A percentile compares a stretch with the other conserved stretches of the same genome.
Evolutionary conservation across 352 stramenopile genomes (phyloP).

Genomic region (Thalassiosira mediterranea): DNA sequence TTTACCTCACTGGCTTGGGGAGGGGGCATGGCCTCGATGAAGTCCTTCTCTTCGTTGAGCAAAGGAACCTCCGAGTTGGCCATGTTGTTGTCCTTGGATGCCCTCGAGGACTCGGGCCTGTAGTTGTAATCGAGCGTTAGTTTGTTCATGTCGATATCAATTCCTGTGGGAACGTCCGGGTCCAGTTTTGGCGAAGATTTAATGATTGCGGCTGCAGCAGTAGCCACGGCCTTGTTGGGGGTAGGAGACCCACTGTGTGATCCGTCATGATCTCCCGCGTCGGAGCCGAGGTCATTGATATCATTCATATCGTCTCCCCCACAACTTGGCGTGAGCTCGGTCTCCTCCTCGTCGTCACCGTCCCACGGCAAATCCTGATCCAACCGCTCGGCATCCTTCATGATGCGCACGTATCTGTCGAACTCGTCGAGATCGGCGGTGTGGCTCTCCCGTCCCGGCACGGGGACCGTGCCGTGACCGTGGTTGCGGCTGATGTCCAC

Average conservation of each 20-base stretch:
- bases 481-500: slow-evolving; percentile 27
- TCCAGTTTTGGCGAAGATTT: too few relatives aligned
- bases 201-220: background rate
- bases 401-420: slow-evolving; percentile 10
- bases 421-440: slow-evolving; percentile 39
- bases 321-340: too few relatives aligned
- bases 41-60: background rate
- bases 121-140: too few relatives aligned
- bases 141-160: too few relatives aligned
- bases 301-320: background rate
- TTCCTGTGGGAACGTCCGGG: too few relatives aligned
- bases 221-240: background rate
- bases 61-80: background rate
- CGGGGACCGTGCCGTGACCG: slow-evolving; percentile 16
- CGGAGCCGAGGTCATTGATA: background rate
- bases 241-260: background rate
- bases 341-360: slow-evolving; percentile 4
- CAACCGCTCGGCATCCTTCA: slow-evolving; percentile 9
- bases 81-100: background rate
- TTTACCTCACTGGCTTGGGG: too few relatives aligned
- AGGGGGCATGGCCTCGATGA: too few relatives aligned
- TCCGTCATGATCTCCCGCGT: background rate
- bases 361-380: slow-evolving; percentile 10
- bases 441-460: slow-evolving; percentile 32
- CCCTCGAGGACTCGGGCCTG: background rate